Base-by-base conservation (phyloP, 345 rosid species). In the Melaleuca quinquenervia region DNA sequence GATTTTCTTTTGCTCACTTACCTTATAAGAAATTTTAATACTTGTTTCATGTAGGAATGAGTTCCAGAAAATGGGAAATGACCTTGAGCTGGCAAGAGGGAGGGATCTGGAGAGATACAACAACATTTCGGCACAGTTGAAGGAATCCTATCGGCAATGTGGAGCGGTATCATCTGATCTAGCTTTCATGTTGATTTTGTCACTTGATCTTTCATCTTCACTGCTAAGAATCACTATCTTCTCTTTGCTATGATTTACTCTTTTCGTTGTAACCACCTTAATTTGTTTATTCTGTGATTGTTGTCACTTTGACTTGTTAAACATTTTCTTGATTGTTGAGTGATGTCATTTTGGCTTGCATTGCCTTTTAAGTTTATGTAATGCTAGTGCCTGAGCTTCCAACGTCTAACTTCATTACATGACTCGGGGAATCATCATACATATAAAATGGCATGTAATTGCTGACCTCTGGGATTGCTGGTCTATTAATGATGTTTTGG, bases 61-160 rank as follows among this genome's bases (percentile, higher is more conserved):
- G 80, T 97, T 97, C 87, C 91, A 84, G 52, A 96, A 90, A 89
- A 64, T 97, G 87, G 99, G 94, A 83, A 90, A 90, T 88, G 99
- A 97, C 88, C 98, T 97, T 52, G 93, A 91, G 41, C 76, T 86
- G 90, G 93, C 97, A 52, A 91, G 90, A 92, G 98, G 91, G 87
- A 92, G 93, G 90, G 98, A 94, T 91, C 84, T 83, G 89, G 96
- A 92, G 86, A 92, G 90, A 88, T 94, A 95, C 91, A 88, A 88
- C 83, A 93, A 91, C 87, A 87, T 91, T 89, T 75, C 91, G 91
- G 90, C 76, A 83, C 94, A 92, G 89, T 80, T 97, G 91, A 91
- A 55, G 90, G 94, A 94, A 55, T 93, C 98, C 62, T 97, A 93
- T 89, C 82, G 70, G 86, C 92, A 85, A 82, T 93, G 92, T 82